Evolutionary conservation across 148 eudicot species (phyloP).

Genomic region (Chenopodium quinoa): DNA sequence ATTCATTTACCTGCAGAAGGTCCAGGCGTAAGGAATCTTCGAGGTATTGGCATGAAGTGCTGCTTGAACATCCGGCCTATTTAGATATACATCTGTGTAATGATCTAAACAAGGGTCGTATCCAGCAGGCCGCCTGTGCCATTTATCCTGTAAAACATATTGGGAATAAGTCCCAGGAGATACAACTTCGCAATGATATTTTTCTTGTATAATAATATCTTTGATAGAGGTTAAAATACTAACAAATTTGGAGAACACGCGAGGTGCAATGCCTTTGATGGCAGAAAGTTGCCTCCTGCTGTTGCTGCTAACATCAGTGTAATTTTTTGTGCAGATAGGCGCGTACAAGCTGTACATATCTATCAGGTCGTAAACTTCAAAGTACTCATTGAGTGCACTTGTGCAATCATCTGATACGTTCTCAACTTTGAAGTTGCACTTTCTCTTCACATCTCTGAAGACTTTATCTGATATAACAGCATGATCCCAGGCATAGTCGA

Average conservation of each 20-base stretch:
- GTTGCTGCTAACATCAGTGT: slow-evolving; percentile 15
- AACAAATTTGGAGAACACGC: slow-evolving; percentile 55
- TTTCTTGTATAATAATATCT: too few species aligned
- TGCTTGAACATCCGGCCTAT: slow-evolving; percentile 60
- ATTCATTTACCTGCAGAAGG: slow-evolving; percentile 59
- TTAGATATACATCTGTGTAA: slow-evolving; percentile 55
- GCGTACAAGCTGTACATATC: slow-evolving; percentile 94
- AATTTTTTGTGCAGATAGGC: slow-evolving; percentile 39
- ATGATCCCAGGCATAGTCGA: slow-evolving; percentile 87
- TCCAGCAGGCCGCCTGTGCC: slow-evolving; percentile 43
- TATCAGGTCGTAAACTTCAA: slow-evolving; percentile 58
- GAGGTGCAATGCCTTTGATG: slow-evolving; percentile 50
- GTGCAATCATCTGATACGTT: slow-evolving; percentile 34
- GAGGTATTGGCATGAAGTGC: slow-evolving; percentile 92
- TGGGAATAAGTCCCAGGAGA: too few species aligned
- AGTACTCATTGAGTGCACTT: slow-evolving; percentile 46
- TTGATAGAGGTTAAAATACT: slow-evolving; percentile 20
- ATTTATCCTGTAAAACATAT: slow-evolving; percentile 33
- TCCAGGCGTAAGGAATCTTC: slow-evolving; percentile 52
- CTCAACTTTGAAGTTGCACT: slow-evolving; percentile 51
- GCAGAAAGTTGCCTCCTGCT: slow-evolving; percentile 23
- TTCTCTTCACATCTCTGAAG: slow-evolving; percentile 39
- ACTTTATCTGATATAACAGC: slow-evolving; percentile 74
- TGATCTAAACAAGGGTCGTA: slow-evolving; percentile 63
- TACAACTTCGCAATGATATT: too few species aligned